Percentiles rank a stretch among this genome's conserved stretches.
These are phyloP conservation scores for Phaeolepiota aurea DNA, from an alignment of 768 basidiomycete genomes.

Conservation along the genomic window DNA sequence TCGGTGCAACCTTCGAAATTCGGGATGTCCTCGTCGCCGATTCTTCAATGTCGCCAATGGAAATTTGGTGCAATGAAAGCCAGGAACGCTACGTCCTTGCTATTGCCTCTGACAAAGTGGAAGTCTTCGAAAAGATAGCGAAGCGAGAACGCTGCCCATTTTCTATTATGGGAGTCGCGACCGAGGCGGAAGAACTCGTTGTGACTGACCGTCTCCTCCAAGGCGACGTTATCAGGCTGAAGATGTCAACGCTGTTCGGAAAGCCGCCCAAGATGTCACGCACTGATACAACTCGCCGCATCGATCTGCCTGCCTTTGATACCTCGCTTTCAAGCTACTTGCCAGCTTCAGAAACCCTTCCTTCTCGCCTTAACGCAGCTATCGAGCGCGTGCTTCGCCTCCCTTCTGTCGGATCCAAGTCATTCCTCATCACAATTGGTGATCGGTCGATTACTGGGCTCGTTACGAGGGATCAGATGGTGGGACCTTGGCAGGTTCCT, in stretches of 20 bases:
- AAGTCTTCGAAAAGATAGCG: conserved; percentile 67
- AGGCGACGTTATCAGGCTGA: conserved; percentile 75
- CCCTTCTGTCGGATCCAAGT: conserved; percentile 90
- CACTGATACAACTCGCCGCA: conserved; percentile 43
- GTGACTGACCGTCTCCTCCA: conserved; percentile 83
- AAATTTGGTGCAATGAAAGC: conserved; percentile 99
- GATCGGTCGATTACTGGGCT: conserved; percentile 92
- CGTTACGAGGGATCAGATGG: conserved; percentile 96
- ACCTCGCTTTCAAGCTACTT: conserved; percentile 60
- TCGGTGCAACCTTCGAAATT: conserved; percentile 91
- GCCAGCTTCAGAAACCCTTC: conserved; percentile 27
- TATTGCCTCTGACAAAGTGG: conserved; percentile 54
- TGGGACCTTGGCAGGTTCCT: conserved; percentile 97
- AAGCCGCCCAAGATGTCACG: conserved; percentile 91
- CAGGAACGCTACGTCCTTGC: conserved; percentile 98
- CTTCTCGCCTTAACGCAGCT: conserved; percentile 52
- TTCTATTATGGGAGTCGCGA: conserved; percentile 85
- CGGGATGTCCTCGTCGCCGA: conserved; percentile 90
- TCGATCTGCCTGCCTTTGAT: conserved; percentile 52
- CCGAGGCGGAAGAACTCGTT: conserved; percentile 70
- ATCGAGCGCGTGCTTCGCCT: conserved; percentile 79
- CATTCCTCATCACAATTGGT: conserved; percentile 97
- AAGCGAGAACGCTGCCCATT: conserved; percentile 90
- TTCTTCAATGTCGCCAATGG: conserved; percentile 95
- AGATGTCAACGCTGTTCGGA: conserved; percentile 94